Percentiles rank a stretch among this genome's conserved stretches.
Conservation (phyloP, 2,329 filamentous ascomycete genomes). For the Talaromyces sp. region DNA sequence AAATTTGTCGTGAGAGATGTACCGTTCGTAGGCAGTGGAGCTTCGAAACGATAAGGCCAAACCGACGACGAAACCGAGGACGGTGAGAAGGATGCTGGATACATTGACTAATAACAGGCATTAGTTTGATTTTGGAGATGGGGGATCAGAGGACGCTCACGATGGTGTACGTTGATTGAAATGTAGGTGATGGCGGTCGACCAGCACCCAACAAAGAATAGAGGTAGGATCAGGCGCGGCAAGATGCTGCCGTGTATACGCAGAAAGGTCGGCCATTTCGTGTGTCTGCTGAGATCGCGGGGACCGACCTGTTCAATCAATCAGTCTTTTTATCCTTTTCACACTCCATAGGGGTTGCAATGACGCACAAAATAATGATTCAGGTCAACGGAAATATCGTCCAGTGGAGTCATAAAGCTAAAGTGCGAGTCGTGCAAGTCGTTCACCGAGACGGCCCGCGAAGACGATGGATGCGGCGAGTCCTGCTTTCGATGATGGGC, state of each 20-base stretch:
- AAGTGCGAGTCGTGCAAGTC: constrained; percentile 20
- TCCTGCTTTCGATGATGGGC: constrained; percentile 17
- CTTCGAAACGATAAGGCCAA: constrained; percentile 72
- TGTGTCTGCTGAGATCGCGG: constrained; percentile 65
- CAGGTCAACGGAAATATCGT: constrained; percentile 36
- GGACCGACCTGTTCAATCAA: constrained; percentile 38
- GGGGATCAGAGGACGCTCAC: constrained; percentile 17
- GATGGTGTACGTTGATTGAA: constrained; percentile 39
- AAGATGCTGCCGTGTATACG: constrained; percentile 70
- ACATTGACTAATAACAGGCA: constrained; percentile 47
- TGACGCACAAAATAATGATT: constrained; percentile 57
- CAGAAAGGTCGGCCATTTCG: constrained; percentile 70
- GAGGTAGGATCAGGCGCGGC: constrained; percentile 67
- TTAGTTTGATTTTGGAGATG: neutral
- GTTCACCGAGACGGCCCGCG: constrained; percentile 28
- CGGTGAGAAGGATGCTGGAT: constrained; percentile 64
- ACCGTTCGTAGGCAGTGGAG: constrained; percentile 70
- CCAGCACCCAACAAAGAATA: constrained; percentile 60
- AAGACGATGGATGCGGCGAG: constrained; percentile 14
- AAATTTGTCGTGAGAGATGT: neutral
- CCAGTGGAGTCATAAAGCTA: neutral
- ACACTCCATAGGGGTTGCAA: neutral
- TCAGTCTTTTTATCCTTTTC: constrained; percentile 3
- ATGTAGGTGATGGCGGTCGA: constrained; percentile 60
- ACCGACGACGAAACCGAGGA: constrained; percentile 77